These are phyloP conservation scores for Penicillium verrucosum DNA, from an alignment of 2,329 filamentous ascomycete species.

Conservation along the genomic window DNA sequence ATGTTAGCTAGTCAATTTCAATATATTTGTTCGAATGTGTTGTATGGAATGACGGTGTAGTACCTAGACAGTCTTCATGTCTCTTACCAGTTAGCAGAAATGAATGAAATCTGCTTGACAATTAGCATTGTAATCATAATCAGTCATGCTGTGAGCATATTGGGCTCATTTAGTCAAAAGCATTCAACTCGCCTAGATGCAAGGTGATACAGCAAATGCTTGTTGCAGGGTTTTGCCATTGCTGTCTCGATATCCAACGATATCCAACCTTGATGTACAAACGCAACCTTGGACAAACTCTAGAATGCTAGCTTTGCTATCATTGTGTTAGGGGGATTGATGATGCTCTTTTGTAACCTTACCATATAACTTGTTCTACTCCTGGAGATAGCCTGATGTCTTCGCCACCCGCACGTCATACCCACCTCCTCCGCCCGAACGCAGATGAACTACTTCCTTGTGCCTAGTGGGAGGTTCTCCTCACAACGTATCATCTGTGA, in stretches of 20 bases:
- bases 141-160: neutral
- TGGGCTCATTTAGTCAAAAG: no score
- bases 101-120: no score
- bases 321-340: neutral
- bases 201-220: neutral
- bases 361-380: neutral
- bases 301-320: neutral
- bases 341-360: neutral
- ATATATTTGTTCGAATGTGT: neutral
- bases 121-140: neutral
- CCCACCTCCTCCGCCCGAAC: neutral
- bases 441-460: neutral
- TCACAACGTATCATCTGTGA: neutral
- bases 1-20: slow-evolving; percentile 18
- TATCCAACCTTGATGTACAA: neutral
- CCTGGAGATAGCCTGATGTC: neutral
- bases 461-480: neutral
- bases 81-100: neutral
- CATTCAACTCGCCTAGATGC: neutral
- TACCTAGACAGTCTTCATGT: neutral
- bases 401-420: slow-evolving; percentile 10
- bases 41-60: neutral
- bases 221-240: neutral
- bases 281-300: neutral
- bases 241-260: neutral